A percentile compares a stretch with the other conserved stretches of the same genome.
Evolutionary conservation across 78 protist species (phyloP).

Genomic region (Emiliania huxleyi): DNA sequence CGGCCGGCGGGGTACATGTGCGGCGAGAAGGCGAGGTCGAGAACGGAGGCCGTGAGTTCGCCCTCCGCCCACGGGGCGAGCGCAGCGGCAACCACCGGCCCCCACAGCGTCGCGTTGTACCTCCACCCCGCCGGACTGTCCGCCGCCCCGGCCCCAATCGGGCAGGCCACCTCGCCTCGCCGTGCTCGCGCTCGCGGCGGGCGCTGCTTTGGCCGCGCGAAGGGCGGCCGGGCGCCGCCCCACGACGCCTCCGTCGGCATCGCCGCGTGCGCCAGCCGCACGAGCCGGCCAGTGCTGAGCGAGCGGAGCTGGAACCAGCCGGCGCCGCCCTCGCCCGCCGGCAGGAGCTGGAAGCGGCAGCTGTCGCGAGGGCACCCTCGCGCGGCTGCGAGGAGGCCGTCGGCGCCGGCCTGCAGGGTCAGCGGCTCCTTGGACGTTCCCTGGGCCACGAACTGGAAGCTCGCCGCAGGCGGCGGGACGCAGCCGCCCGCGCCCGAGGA

Average conservation of each 20-base stretch:
- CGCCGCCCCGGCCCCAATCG: not conserved
- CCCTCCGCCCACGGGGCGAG: not conserved
- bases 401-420: not conserved
- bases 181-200: too few relatives aligned
- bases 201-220: not conserved
- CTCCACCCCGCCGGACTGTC: not conserved
- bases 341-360: not conserved
- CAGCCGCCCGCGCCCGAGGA: not conserved
- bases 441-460: conserved; percentile 4
- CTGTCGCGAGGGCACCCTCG: not conserved
- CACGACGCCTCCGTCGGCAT: not conserved
- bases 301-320: not conserved
- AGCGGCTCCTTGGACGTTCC: not conserved
- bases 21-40: not conserved
- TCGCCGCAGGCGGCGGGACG: not conserved
- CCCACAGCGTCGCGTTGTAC: not conserved
- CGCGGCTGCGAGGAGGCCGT: not conserved
- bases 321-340: not conserved
- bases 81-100: not conserved
- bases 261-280: not conserved
- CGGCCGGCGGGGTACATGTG: not conserved
- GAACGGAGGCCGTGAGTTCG: not conserved
- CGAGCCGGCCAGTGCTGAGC: not conserved
- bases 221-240: not conserved
- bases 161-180: not conserved